Evolutionary conservation across 345 rosid genomes (phyloP).

Genomic region (Pistacia atlantica): DNA sequence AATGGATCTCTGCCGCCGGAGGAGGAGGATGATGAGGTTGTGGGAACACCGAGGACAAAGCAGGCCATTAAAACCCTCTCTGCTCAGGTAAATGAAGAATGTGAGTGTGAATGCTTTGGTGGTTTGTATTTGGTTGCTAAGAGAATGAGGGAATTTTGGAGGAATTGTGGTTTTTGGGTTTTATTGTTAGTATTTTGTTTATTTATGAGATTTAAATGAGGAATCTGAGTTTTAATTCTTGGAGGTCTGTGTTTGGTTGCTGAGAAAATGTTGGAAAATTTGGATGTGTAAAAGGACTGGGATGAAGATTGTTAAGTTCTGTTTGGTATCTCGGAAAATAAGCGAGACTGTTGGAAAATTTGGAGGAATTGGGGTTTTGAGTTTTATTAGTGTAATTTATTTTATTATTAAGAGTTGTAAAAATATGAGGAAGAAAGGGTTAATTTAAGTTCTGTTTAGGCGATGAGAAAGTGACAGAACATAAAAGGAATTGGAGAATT

Average conservation of each 20-base stretch:
- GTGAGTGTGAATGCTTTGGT: neutral
- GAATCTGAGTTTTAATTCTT: neutral
- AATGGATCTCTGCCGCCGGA: slow-evolving; percentile 58
- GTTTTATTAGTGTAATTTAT: slow-evolving; percentile 11
- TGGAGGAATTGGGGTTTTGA: slow-evolving; percentile 13
- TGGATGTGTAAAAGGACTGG: too few relatives aligned
- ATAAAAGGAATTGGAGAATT: neutral
- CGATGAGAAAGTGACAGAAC: slow-evolving; percentile 9
- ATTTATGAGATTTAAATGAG: neutral
- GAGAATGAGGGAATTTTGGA: slow-evolving; percentile 22
- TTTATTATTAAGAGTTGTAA: slow-evolving; percentile 9
- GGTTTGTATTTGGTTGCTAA: slow-evolving; percentile 14
- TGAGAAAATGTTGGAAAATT: slow-evolving; percentile 16
- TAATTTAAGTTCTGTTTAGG: neutral
- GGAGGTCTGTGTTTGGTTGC: slow-evolving; percentile 8
- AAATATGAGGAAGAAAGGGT: neutral
- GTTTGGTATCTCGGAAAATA: too few relatives aligned
- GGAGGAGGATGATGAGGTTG: slow-evolving; percentile 53
- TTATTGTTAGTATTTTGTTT: neutral
- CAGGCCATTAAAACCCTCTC: slow-evolving; percentile 76
- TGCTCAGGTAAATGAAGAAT: slow-evolving; percentile 55
- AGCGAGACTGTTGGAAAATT: neutral
- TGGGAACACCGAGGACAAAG: slow-evolving; percentile 72
- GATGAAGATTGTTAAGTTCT: too few relatives aligned
- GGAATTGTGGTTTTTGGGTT: neutral